Base-by-base conservation (phyloP, 148 eudicot species). In the Spergularia bocconei region DNA sequence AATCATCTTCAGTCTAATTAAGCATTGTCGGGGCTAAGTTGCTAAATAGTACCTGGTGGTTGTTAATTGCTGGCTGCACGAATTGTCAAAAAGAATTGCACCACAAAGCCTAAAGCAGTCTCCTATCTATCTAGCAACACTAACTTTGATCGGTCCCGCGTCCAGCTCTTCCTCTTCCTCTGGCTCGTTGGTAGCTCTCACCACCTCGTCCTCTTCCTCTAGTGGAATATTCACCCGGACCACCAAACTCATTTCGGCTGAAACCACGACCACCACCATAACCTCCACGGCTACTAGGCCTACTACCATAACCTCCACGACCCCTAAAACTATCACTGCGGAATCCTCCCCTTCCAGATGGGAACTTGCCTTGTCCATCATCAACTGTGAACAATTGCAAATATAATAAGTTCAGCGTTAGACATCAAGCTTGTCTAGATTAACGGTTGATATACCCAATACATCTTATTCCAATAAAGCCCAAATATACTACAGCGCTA, bases 131-230 rank as follows among this genome's bases (percentile, higher is more conserved):
- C 63, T 38, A 53, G 53, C 41, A 14, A 5, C 53, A n/a, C 11
- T 66, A 29, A 11, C 25, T 54, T 63, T 73, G 84, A 61, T 48
- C 60, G n/a, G 52, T 66, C 65, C 79, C 84, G 55, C 82, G 86
- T 13, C 83, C 79, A 13, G 81, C 89, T 70, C 90, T 78, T 36
- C 90, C 85, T 64, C 91, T 72, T 60, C 93, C 90, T n/a, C n/a
- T n/a, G n/a, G n/a, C n/a, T 78, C 80, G 85, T 41, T 84, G 86
- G 74, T 85, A 85, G 67, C 75, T 72, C 25, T 82, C 90, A 51
- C 78, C 83, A 55, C 77, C 78, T 2, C 85, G 86, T 53, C 79
- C 81, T 63, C 81, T 67, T 29, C 83, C 88, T 36, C 81, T 79
- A 36, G 81, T 75, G 50, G 81, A 74, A 80, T 77, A 87, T 25